These are phyloP conservation scores for Vicia faba DNA, from an alignment of 306 rosid species.

Conservation along the genomic window DNA sequence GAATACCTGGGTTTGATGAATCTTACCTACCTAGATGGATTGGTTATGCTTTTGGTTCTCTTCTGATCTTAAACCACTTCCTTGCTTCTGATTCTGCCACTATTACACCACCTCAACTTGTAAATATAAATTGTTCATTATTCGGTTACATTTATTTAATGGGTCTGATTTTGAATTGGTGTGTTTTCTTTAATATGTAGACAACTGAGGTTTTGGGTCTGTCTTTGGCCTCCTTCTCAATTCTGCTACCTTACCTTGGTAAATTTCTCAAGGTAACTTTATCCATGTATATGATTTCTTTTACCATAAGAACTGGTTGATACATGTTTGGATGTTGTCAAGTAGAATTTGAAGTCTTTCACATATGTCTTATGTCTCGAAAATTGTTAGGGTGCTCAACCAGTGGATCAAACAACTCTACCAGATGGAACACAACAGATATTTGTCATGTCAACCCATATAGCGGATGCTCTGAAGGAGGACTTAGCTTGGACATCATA, in stretches of 20 bases:
- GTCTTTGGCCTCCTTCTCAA: conserved; percentile 80
- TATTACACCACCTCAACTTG: conserved; percentile 63
- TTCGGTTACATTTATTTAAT: too few species aligned
- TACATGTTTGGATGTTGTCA: too few species aligned
- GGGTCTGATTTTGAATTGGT: conserved; percentile 15
- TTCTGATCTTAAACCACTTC: conserved; percentile 71
- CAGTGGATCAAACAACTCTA: conserved; percentile 59
- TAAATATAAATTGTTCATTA: too few species aligned
- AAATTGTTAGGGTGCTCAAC: conserved; percentile 71
- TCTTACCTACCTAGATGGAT: conserved; percentile 98
- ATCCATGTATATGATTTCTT: neutral
- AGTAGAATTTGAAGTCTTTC: conserved; percentile 27
- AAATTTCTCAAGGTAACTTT: conserved; percentile 80
- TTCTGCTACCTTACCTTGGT: conserved; percentile 74
- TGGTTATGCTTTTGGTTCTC: conserved; percentile 89
- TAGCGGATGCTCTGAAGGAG: conserved; percentile 59
- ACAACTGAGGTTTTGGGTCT: conserved; percentile 81
- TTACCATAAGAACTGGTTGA: neutral
- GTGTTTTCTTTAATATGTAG: conserved; percentile 42
- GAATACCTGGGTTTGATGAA: conserved; percentile 92
- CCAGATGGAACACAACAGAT: conserved; percentile 74
- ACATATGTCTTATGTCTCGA: conserved; percentile 10
- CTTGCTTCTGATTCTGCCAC: conserved; percentile 59
- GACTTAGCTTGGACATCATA: conserved; percentile 94
- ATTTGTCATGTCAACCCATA: conserved; percentile 65